Percentiles rank a stretch among this genome's conserved stretches.
Evolutionary conservation across 305 asterid genomes (phyloP).

Genomic region (Fraxinus platypoda): DNA sequence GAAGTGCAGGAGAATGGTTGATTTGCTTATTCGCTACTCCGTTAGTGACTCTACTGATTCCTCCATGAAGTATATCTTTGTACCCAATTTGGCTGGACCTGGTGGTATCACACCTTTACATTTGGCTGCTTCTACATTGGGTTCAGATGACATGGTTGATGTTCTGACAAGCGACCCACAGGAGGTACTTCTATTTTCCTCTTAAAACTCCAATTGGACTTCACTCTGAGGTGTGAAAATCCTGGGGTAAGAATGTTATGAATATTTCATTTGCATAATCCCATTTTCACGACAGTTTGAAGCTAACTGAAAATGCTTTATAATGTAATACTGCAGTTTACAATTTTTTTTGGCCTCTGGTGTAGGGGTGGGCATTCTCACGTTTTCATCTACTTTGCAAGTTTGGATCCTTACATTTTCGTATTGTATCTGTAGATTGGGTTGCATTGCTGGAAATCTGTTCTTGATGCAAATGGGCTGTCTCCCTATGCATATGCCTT

Average conservation of each 20-base stretch:
- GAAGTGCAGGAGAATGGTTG: slow-evolving; percentile 56
- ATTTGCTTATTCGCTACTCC: slow-evolving; percentile 56
- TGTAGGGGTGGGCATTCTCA: neutral
- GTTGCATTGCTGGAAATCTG: slow-evolving; percentile 64
- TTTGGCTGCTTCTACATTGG: slow-evolving; percentile 68
- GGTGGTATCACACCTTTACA: slow-evolving; percentile 90
- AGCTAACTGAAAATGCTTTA: neutral
- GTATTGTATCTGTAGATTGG: slow-evolving; percentile 52
- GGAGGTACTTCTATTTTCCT: slow-evolving; percentile 45
- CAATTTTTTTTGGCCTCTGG: neutral
- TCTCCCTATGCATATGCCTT: slow-evolving; percentile 71
- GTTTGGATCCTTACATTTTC: neutral
- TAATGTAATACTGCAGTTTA: neutral
- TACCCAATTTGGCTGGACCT: slow-evolving; percentile 68
- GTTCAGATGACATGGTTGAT: slow-evolving; percentile 61
- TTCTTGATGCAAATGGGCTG: slow-evolving; percentile 67
- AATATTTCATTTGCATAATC: neutral
- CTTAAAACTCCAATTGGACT: neutral
- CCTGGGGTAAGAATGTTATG: neutral
- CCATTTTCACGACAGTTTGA: neutral
- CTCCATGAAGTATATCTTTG: slow-evolving; percentile 47
- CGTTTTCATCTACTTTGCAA: neutral
- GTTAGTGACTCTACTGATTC: slow-evolving; percentile 35
- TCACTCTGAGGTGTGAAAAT: neutral
- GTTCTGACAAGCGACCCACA: slow-evolving; percentile 72